Percentiles rank a stretch among this genome's conserved stretches.
These are phyloP conservation scores for Corylus heterophylla DNA, from an alignment of 306 rosid genomes.

Conservation along the genomic window DNA sequence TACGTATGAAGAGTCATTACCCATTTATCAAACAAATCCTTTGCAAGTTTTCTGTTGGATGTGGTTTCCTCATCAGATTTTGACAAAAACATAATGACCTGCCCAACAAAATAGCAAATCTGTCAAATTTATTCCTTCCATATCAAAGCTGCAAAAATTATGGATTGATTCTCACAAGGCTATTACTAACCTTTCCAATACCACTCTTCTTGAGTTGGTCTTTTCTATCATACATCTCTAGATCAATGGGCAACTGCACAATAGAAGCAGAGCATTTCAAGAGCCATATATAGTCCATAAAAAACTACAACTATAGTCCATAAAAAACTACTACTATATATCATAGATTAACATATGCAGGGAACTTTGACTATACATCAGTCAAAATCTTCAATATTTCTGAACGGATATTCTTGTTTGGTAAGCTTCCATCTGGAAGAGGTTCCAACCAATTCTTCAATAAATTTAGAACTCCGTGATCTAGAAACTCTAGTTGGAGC, in stretches of 20 bases:
- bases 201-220: conserved; percentile 97
- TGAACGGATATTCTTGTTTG: conserved; percentile 58
- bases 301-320: too few species aligned
- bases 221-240: conserved; percentile 87
- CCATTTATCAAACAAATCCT: conserved; percentile 96
- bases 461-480: conserved; percentile 83
- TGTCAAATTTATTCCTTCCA: conserved; percentile 16
- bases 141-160: not conserved
- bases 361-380: conserved; percentile 53
- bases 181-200: conserved; percentile 77
- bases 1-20: conserved; percentile 35
- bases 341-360: conserved; percentile 15
- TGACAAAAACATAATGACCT: conserved; percentile 94
- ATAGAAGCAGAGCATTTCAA: conserved; percentile 31
- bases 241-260: conserved; percentile 85
- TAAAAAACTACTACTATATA: conserved; percentile 8
- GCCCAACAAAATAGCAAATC: conserved; percentile 25
- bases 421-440: conserved; percentile 95
- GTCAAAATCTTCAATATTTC: conserved; percentile 82
- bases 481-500: conserved; percentile 87
- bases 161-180: not conserved
- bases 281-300: conserved; percentile 3
- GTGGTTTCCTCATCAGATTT: conserved; percentile 90
- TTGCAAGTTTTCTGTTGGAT: conserved; percentile 80
- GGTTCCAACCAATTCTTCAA: conserved; percentile 96